Conservation (phyloP, 192 early-diverging fungal genomes). For the Coemansia sp. region DNA sequence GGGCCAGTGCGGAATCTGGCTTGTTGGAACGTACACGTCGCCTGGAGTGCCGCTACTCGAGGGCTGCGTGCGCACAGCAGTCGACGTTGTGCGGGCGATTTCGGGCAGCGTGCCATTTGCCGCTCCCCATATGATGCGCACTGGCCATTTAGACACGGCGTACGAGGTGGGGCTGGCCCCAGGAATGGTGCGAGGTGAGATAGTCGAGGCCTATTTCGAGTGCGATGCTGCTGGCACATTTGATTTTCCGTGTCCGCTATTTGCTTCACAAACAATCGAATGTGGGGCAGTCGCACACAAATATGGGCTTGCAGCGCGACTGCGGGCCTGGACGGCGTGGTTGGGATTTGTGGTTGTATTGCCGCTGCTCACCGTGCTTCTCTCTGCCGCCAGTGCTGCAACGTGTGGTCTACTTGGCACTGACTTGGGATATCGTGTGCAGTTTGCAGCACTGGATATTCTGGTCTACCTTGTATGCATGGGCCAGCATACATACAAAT, state of each 20-base stretch:
- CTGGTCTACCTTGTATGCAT: slow-evolving; percentile 19
- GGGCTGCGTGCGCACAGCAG: slow-evolving; percentile 59
- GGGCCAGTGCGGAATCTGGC: slow-evolving; percentile 47
- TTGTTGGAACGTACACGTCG: slow-evolving; percentile 61
- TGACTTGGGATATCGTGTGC: slow-evolving; percentile 15
- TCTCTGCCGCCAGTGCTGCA: slow-evolving; percentile 1
- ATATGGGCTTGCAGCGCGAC: background rate
- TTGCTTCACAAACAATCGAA: background rate
- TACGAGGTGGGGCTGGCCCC: slow-evolving; percentile 39
- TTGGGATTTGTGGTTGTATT: slow-evolving; percentile 15
- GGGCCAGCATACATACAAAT: slow-evolving; percentile 6
- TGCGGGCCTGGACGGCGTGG: slow-evolving; percentile 23
- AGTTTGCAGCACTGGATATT: slow-evolving; percentile 17
- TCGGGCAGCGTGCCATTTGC: slow-evolving; percentile 16
- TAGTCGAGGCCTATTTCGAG: slow-evolving; percentile 42
- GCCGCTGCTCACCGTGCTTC: slow-evolving; percentile 7
- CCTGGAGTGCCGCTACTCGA: slow-evolving; percentile 64
- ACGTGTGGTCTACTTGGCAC: slow-evolving; percentile 16
- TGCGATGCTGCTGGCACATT: slow-evolving; percentile 30
- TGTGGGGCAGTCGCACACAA: background rate
- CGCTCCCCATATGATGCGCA: slow-evolving; percentile 18
- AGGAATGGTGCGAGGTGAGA: slow-evolving; percentile 32
- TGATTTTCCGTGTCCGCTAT: slow-evolving; percentile 9
- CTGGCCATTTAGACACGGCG: background rate
- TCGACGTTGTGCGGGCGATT: slow-evolving; percentile 56